Evolutionary conservation across 2,329 filamentous ascomycete genomes (phyloP).

Genomic region (Aspergillus luchuensis): DNA sequence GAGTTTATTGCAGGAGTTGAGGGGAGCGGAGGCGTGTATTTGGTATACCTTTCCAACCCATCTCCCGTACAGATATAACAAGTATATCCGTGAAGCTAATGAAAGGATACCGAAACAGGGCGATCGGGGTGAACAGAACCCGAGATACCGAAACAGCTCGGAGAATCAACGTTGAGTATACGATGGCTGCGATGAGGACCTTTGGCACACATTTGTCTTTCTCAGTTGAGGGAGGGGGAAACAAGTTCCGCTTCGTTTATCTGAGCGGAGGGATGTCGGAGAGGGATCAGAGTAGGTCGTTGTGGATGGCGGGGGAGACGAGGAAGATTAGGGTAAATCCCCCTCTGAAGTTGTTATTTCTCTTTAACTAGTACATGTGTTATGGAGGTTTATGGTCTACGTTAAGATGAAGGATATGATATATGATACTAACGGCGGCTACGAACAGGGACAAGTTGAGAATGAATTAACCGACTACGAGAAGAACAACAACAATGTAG

Average conservation of each 20-base stretch:
- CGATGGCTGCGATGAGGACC: conserved; percentile 33
- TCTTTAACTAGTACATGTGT: no score
- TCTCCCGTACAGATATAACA: no score
- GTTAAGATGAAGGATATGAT: no score
- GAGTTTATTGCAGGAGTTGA: conserved; percentile 44
- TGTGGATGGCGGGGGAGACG: conserved; percentile 39
- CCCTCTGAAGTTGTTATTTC: no score
- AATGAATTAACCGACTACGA: neutral
- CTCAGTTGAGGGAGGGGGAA: no score
- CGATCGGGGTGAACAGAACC: neutral
- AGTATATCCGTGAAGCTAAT: no score
- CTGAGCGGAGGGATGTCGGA: conserved; percentile 42
- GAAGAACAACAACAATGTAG: neutral
- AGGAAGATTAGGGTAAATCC: conserved; percentile 25
- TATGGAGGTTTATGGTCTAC: no score
- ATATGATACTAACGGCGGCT: neutral
- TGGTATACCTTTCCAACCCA: conserved; percentile 36
- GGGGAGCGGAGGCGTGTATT: conserved; percentile 50
- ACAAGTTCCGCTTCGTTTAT: conserved; percentile 48
- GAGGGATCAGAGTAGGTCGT: conserved; percentile 39
- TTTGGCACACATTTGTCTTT: conserved; percentile 28
- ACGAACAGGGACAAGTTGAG: conserved; percentile 4
- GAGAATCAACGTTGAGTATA: conserved; percentile 37
- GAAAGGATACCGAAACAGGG: neutral
- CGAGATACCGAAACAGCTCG: conserved; percentile 23